Conservation (phyloP, 345 rosid species). For the Acer campestre region DNA sequence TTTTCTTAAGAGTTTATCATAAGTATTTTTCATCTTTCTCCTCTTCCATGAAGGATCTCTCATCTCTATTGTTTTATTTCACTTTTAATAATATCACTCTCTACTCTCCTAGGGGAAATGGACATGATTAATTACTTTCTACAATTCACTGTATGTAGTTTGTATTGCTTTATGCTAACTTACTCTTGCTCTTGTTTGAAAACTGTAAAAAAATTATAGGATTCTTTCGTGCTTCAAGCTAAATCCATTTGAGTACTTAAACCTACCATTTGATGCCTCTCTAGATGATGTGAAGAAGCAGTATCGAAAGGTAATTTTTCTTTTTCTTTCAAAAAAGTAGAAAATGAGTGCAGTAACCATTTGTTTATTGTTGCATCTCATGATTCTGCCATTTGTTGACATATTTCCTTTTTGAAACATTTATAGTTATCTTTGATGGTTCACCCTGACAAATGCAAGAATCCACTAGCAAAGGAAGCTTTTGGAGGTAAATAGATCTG, state of each 20-base stretch:
- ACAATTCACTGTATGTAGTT: not conserved
- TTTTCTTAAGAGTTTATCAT: not conserved
- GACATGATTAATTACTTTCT: not conserved
- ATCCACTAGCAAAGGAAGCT: slow-evolving; percentile 97
- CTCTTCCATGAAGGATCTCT: not conserved
- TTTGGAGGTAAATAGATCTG: slow-evolving; percentile 63
- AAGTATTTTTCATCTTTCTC: not conserved
- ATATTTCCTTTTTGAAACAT: slow-evolving; percentile 15
- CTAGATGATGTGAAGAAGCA: slow-evolving; percentile 79
- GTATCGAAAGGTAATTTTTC: slow-evolving; percentile 78
- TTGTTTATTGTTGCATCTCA: not conserved
- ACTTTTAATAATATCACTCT: no score
- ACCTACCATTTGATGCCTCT: slow-evolving; percentile 71
- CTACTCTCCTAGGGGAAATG: not conserved
- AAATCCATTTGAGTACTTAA: slow-evolving; percentile 89
- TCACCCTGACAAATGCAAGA: slow-evolving; percentile 99
- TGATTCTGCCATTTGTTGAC: slow-evolving; percentile 14
- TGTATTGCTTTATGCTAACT: slow-evolving; percentile 9
- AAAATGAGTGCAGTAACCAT: not conserved
- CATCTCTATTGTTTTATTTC: not conserved
- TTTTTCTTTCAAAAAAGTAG: not conserved
- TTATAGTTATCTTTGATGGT: slow-evolving; percentile 84
- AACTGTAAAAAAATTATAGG: slow-evolving; percentile 40
- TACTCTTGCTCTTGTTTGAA: not conserved
- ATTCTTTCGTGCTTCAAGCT: slow-evolving; percentile 97